phyloP scores from a whole-genome alignment of 2,329 filamentous ascomycete genomes.

The Pyricularia sp. region DNA sequence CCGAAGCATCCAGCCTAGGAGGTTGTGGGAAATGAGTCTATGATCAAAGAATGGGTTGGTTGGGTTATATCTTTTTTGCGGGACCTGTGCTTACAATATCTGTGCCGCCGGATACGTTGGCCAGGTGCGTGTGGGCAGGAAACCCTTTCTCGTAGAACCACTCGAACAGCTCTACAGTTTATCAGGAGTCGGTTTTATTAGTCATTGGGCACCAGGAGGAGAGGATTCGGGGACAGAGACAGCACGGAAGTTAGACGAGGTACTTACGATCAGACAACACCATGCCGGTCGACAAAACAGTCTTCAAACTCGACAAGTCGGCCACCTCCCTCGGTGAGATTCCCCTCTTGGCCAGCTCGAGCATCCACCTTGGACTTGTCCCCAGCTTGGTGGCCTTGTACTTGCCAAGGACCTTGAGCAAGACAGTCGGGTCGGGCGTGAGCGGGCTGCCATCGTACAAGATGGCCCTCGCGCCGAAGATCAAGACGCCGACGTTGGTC shows the following conservation, averaged over 20 bases:
- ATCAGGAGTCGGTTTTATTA: background rate
- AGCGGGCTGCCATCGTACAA: slow-evolving; percentile 82
- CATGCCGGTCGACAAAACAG: slow-evolving; percentile 67
- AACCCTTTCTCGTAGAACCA: slow-evolving; percentile 68
- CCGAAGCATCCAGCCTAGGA: slow-evolving; percentile 46
- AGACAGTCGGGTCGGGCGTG: slow-evolving; percentile 49
- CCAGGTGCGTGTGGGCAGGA: slow-evolving; percentile 50
- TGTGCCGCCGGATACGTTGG: slow-evolving; percentile 66
- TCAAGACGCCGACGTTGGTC: slow-evolving; percentile 41
- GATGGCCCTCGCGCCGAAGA: slow-evolving; percentile 47
- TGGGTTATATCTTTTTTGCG: too few species aligned
- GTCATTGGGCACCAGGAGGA: too few species aligned
- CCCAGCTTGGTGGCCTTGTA: slow-evolving; percentile 61
- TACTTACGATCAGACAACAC: slow-evolving; percentile 49
- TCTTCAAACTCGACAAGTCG: slow-evolving; percentile 46
- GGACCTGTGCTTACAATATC: slow-evolving; percentile 44
- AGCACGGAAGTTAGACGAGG: background rate
- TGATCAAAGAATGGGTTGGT: background rate
- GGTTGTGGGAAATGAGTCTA: background rate
- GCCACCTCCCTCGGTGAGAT: slow-evolving; percentile 48
- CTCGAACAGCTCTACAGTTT: slow-evolving; percentile 45
- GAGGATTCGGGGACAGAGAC: background rate
- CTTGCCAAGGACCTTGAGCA: slow-evolving; percentile 48
- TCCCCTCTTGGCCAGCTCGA: slow-evolving; percentile 53
- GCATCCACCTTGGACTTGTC: slow-evolving; percentile 63